Percentiles rank a stretch among this genome's conserved stretches.
phyloP scores from a whole-genome alignment of 148 eudicot species.

The Nyssa sinensis region DNA sequence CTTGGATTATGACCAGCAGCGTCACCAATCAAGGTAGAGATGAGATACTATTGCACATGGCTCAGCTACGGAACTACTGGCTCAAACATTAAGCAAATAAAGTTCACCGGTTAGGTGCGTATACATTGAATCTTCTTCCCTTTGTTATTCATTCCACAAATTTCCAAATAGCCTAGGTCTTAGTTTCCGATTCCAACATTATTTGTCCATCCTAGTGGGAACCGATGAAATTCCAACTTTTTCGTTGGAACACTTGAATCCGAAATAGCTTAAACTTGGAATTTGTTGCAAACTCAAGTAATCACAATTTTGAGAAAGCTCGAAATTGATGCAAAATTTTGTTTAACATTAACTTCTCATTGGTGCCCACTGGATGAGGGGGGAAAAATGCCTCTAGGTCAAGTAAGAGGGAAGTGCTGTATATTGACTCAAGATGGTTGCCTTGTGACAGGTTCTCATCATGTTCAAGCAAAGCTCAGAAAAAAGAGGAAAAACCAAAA shows the following conservation, averaged over 20 bases:
- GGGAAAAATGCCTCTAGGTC: background rate
- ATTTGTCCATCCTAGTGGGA: background rate
- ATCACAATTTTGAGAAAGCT: background rate
- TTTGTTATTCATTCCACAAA: too few relatives aligned
- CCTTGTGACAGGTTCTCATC: too few relatives aligned
- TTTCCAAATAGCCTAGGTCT: background rate
- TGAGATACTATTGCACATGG: slow-evolving; percentile 92
- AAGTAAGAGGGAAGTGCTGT: background rate
- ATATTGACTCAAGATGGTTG: background rate
- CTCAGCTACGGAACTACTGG: slow-evolving; percentile 96
- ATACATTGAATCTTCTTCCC: too few relatives aligned
- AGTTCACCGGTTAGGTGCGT: background rate
- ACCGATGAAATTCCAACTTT: background rate
- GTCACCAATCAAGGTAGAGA: slow-evolving; percentile 96
- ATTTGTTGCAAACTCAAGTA: background rate
- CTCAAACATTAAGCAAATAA: slow-evolving; percentile 60
- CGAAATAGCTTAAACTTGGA: too few relatives aligned
- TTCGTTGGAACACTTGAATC: background rate
- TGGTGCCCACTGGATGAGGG: background rate
- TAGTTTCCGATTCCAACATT: background rate
- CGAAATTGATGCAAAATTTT: background rate
- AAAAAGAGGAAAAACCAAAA: background rate
- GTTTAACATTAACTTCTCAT: background rate
- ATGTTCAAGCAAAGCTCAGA: background rate
- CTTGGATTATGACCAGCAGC: slow-evolving; percentile 99